Percentiles rank a stretch among this genome's conserved stretches.
Conservation (phyloP, 352 stramenopile genomes). For the Bremia lactucae region DNA sequence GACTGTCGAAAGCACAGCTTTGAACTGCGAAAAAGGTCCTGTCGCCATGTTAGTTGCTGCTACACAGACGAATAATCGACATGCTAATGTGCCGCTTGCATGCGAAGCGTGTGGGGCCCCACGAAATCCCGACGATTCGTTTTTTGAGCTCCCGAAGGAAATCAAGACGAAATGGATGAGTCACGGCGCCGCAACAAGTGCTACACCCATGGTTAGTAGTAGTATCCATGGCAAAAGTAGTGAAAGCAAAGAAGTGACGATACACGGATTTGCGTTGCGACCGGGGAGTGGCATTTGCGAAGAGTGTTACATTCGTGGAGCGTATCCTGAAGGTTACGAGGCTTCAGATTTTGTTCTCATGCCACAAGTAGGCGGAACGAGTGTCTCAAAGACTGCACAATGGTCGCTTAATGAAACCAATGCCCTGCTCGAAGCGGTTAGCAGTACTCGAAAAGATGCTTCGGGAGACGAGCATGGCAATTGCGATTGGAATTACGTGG, state of each 20-base stretch:
- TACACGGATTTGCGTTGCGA: constrained; percentile 32
- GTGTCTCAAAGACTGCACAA: too few species aligned
- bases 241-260: constrained; percentile 30
- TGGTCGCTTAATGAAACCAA: too few species aligned
- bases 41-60: constrained; percentile 28
- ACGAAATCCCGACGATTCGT: constrained; percentile 22
- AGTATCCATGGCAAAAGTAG: constrained; percentile 11
- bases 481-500: constrained; percentile 73
- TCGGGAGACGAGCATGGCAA: constrained; percentile 23
- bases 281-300: constrained; percentile 59
- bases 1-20: constrained; percentile 1
- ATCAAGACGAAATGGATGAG: constrained; percentile 42
- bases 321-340: constrained; percentile 56
- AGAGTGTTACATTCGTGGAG: constrained; percentile 49
- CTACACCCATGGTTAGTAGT: not conserved
- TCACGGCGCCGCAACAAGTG: constrained; percentile 7
- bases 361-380: constrained; percentile 25
- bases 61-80: constrained; percentile 17
- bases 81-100: constrained; percentile 1
- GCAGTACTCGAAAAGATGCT: constrained; percentile 20
- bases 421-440: constrained; percentile 49
- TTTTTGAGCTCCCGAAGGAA: constrained; percentile 49
- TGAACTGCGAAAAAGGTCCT: not conserved
- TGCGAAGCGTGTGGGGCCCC: constrained; percentile 43
- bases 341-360: constrained; percentile 44